Evolutionary conservation across 257 asterid species (phyloP).

Genomic region (Ilex asprella): DNA sequence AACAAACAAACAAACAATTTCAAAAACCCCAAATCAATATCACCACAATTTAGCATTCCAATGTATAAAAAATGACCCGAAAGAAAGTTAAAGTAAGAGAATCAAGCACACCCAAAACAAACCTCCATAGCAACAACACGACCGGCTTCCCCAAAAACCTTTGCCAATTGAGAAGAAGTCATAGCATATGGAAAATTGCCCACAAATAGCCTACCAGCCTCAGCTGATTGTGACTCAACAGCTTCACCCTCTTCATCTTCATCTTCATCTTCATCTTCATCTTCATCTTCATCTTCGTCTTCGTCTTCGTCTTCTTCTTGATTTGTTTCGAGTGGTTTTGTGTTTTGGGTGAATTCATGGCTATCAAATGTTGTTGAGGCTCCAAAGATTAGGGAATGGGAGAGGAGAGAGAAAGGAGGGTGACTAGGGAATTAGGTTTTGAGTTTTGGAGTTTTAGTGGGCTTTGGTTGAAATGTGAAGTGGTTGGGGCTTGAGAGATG

Average conservation of each 20-base stretch:
- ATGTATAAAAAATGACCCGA: too few relatives aligned
- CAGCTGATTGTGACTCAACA: conserved; percentile 31
- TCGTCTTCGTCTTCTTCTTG: conserved; percentile 23
- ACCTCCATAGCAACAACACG: conserved; percentile 74
- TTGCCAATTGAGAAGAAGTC: conserved; percentile 70
- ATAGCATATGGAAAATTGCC: conserved; percentile 84
- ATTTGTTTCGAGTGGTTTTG: conserved; percentile 11
- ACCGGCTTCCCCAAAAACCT: conserved; percentile 81
- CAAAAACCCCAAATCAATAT: conserved; percentile 9
- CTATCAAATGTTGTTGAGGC: conserved; percentile 29
- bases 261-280: too few relatives aligned
- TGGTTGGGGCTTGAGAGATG: conserved; percentile 21
- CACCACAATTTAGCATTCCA: conserved; percentile 5
- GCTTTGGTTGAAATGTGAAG: conserved; percentile 26
- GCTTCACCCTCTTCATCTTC: conserved; percentile 22
- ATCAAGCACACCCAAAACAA: not conserved
- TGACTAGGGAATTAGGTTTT: conserved; percentile 22
- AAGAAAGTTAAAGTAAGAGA: not conserved
- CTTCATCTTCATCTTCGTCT: conserved; percentile 26
- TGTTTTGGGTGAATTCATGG: conserved; percentile 22
- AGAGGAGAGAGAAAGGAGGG: conserved; percentile 14
- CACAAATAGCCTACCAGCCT: conserved; percentile 66
- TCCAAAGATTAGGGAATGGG: conserved; percentile 18
- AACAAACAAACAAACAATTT: conserved; percentile 7
- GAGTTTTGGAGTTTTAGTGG: conserved; percentile 23